A percentile compares a stretch with the other conserved stretches of the same genome.
Evolutionary conservation across 2,329 filamentous ascomycete genomes (phyloP).

Genomic region (Pseudogymnoascus sp.): DNA sequence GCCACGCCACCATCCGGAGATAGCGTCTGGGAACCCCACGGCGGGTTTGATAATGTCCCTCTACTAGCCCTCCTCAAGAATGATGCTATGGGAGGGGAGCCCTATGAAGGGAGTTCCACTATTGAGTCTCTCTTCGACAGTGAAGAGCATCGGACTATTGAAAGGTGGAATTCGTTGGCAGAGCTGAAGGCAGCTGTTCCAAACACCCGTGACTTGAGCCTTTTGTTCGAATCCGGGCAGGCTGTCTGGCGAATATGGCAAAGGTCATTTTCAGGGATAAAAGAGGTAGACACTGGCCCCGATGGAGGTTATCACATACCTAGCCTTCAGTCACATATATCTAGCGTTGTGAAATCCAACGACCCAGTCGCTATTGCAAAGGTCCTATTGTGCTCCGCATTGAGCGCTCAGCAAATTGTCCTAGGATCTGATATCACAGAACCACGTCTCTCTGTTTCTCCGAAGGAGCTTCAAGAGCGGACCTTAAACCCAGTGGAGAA

Average conservation of each 20-base stretch:
- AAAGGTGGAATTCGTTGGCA: background rate
- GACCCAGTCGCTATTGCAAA: slow-evolving; percentile 33
- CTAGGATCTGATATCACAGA: slow-evolving; percentile 30
- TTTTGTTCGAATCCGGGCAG: slow-evolving; percentile 19
- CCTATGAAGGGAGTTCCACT: background rate
- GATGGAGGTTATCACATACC: slow-evolving; percentile 12
- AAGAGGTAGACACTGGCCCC: background rate
- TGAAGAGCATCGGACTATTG: background rate
- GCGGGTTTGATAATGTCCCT: background rate
- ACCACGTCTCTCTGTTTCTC: slow-evolving; percentile 31
- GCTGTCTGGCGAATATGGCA: slow-evolving; percentile 23
- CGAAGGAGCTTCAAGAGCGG: slow-evolving; percentile 35
- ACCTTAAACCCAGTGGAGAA: slow-evolving; percentile 38
- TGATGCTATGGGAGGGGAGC: background rate
- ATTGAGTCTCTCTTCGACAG: background rate
- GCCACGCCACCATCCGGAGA: background rate
- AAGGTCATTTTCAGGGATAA: slow-evolving; percentile 11
- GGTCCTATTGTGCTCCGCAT: slow-evolving; percentile 35
- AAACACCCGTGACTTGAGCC: slow-evolving; percentile 11
- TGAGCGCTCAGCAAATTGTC: slow-evolving; percentile 35
- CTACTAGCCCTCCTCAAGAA: background rate
- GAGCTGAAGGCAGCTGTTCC: slow-evolving; percentile 13
- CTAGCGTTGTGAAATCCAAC: slow-evolving; percentile 25
- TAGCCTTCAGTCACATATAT: slow-evolving; percentile 30
- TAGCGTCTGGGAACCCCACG: background rate